These are phyloP conservation scores for Gomphus bonarii DNA, from an alignment of 1,284 basidiomycete species.

Conservation along the genomic window DNA sequence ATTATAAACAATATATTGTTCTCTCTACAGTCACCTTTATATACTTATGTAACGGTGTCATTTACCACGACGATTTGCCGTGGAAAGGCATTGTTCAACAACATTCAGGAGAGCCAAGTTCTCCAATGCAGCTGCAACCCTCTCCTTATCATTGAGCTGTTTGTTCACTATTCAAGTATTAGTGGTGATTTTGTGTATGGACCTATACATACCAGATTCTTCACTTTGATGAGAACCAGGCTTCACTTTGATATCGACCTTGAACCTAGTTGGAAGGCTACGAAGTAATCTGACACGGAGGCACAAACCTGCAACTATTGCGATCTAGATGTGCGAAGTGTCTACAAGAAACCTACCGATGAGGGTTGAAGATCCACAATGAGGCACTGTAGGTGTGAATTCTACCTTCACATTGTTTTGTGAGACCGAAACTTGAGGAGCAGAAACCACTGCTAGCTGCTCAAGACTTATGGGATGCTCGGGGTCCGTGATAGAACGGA, in stretches of 20 bases:
- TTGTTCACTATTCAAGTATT: conserved; percentile 70
- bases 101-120: conserved; percentile 83
- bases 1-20: no score
- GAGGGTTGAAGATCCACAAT: conserved; percentile 96
- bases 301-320: conserved; percentile 58
- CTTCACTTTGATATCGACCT: conserved; percentile 90
- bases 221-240: conserved; percentile 95
- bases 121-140: conserved; percentile 94
- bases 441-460: conserved; percentile 91
- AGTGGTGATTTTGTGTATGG: background rate
- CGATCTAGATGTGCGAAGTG: background rate
- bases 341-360: conserved; percentile 57
- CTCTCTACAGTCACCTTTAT: no score
- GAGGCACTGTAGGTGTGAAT: conserved; percentile 96
- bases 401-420: conserved; percentile 69
- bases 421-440: conserved; percentile 72
- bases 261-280: conserved; percentile 86
- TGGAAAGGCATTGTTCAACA: conserved; percentile 77
- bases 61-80: conserved; percentile 22
- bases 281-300: conserved; percentile 88
- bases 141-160: conserved; percentile 97
- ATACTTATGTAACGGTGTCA: background rate
- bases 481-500: conserved; percentile 90
- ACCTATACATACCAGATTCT: conserved; percentile 50
- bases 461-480: conserved; percentile 97